Conservation (phyloP, 495 filamentous ascomycete genomes). For the Penicillium psychrofluorescens region DNA sequence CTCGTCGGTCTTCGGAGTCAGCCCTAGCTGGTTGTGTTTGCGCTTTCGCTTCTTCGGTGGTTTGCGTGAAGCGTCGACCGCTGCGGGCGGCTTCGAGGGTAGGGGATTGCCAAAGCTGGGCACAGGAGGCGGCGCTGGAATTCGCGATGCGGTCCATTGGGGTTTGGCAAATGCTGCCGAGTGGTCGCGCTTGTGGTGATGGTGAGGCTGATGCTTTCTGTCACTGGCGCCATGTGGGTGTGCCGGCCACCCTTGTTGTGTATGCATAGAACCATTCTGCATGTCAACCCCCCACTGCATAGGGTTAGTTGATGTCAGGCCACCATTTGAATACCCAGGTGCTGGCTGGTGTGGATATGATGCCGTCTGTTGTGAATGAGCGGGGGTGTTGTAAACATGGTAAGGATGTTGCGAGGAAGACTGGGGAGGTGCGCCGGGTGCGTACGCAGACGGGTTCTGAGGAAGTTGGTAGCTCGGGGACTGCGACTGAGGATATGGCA, state of each 20-base stretch:
- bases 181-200: slow-evolving; percentile 33
- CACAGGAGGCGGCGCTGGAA: slow-evolving; percentile 47
- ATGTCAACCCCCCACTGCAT: slow-evolving; percentile 51
- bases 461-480: slow-evolving; percentile 18
- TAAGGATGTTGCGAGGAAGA: slow-evolving; percentile 16
- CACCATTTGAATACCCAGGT: slow-evolving; percentile 1
- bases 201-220: slow-evolving; percentile 22
- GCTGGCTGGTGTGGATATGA: no score
- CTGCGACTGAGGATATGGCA: slow-evolving; percentile 20
- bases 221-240: slow-evolving; percentile 37
- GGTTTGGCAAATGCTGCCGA: slow-evolving; percentile 36
- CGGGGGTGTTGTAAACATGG: no score
- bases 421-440: slow-evolving; percentile 18
- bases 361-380: no score
- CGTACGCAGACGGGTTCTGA: slow-evolving; percentile 14
- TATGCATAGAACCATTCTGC: slow-evolving; percentile 14
- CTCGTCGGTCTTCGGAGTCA: slow-evolving; percentile 67
- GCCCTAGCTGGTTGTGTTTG: slow-evolving; percentile 69
- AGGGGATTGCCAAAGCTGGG: slow-evolving; percentile 55
- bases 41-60: slow-evolving; percentile 65
- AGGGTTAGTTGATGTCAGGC: slow-evolving; percentile 39
- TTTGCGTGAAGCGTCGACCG: slow-evolving; percentile 30
- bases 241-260: slow-evolving; percentile 34
- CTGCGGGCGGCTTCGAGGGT: slow-evolving; percentile 54
- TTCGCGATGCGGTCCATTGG: slow-evolving; percentile 26